A percentile compares a stretch with the other conserved stretches of the same genome.
These are phyloP conservation scores for Rickenella mellea DNA, from an alignment of 768 basidiomycete species.

Conservation along the genomic window DNA sequence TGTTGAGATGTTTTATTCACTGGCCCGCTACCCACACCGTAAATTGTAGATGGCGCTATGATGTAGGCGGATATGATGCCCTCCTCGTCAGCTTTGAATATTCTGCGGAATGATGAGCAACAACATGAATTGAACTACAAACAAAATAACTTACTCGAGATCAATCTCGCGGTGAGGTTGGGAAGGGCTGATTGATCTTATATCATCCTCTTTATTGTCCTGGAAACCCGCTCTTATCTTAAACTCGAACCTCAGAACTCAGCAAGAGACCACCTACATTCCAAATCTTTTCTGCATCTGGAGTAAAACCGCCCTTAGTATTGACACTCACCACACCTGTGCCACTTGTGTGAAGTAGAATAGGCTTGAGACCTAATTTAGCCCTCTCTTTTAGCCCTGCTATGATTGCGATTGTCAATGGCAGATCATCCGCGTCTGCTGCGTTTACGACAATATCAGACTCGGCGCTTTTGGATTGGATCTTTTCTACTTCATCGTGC, in stretches of 20 bases:
- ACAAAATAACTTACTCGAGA: slow-evolving; percentile 11
- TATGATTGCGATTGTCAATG: slow-evolving; percentile 36
- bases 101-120: neutral
- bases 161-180: slow-evolving; percentile 46
- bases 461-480: neutral
- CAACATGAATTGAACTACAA: neutral
- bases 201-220: slow-evolving; percentile 35
- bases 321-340: neutral
- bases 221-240: slow-evolving; percentile 33
- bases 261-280: neutral
- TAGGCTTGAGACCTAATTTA: slow-evolving; percentile 31
- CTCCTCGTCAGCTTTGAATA: slow-evolving; percentile 38
- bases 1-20: slow-evolving; percentile 16
- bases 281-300: slow-evolving; percentile 20
- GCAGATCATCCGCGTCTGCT: slow-evolving; percentile 37
- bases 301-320: neutral
- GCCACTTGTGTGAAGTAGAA: slow-evolving; percentile 56
- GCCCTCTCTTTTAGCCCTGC: slow-evolving; percentile 41
- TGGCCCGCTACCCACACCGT: slow-evolving; percentile 12
- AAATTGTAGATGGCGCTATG: slow-evolving; percentile 32
- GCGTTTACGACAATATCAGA: neutral
- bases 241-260: slow-evolving; percentile 32
- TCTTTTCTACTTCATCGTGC: neutral
- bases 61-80: slow-evolving; percentile 32
- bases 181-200: slow-evolving; percentile 34